Base-by-base conservation (phyloP, 2,329 filamentous ascomycete species). In the Lasiodiplodia hormozganensis region DNA sequence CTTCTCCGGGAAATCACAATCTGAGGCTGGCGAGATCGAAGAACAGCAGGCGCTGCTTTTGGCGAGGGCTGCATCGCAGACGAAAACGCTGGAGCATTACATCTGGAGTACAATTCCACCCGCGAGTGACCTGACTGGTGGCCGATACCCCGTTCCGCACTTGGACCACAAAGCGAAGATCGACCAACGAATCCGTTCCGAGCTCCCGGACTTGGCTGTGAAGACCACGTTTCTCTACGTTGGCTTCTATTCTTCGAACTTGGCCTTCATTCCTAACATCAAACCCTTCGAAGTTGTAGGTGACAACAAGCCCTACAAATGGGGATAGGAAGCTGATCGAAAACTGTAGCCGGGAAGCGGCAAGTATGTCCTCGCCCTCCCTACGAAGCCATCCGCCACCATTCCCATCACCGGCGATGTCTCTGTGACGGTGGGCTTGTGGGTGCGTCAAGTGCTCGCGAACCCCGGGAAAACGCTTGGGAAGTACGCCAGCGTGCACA, bases 61-160 rank as follows among this genome's bases (percentile, higher is more conserved):
- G 5, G 82, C 82, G 4, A 76, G 76, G 5, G 82, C 82, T 2
- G 83, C 83, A 0, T 75, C 78, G 0, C 69, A 72, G 8, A 80
- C 75, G 0, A 16, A 71, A 0, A 78, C 80, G 0, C 76, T 85
- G 0, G 73, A 82, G 66, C 81, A 84, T 69, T 85, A 80, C 71
- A 76, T 85, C 66, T 84, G 82, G 81, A 82, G 79, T 8, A 84
- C 83, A 0, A 75, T 83, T 5, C 83, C 83, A 1, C 77, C 78
- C 43, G 72, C 76, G 5, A 72, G 70, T 40, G 71, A 69, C 14
- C 73, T 79, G 18, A 76, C 76, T 5, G 69, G 70, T 0, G 81
- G 82, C 0, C 77, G 78, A 58, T 68, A 73, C 2, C 43, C 72
- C 4, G 75, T 82, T 0, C 79, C 81, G 0, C 82, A 85, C 69